These are phyloP conservation scores for Teratosphaeria nubilosa DNA, from an alignment of 2,329 filamentous ascomycete genomes.

Conservation along the genomic window DNA sequence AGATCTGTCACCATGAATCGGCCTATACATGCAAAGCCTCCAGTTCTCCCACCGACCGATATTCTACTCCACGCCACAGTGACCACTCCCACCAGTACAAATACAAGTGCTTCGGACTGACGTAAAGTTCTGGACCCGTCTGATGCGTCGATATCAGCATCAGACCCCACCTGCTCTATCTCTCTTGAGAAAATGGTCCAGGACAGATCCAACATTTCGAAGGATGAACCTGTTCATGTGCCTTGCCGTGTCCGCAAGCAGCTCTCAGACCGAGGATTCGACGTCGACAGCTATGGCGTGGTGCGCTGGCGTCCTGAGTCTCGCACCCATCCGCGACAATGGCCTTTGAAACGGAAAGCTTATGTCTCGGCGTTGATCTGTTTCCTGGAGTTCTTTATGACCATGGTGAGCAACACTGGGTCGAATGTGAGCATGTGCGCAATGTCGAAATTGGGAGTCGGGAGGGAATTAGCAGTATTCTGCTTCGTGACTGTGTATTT, in stretches of 20 bases:
- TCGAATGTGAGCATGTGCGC: conserved; percentile 3
- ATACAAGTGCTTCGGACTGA: not conserved
- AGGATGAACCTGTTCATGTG: conserved; percentile 5
- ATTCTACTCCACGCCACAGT: not conserved
- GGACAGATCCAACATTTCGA: not conserved
- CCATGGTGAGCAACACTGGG: conserved; percentile 10
- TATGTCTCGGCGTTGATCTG: conserved; percentile 14
- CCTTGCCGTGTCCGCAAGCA: conserved; percentile 1
- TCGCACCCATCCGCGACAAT: conserved; percentile 6
- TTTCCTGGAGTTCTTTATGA: conserved; percentile 14
- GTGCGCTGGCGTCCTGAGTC: conserved; percentile 10
- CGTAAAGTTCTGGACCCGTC: not conserved
- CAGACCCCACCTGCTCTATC: not conserved
- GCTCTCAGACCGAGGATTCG: conserved; percentile 8
- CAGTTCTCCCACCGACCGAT: not conserved
- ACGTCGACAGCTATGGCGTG: conserved; percentile 8
- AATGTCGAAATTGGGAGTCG: conserved; percentile 1
- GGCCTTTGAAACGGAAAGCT: conserved; percentile 8
- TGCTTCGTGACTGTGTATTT: conserved; percentile 19
- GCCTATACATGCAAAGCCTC: not conserved
- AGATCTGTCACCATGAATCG: not conserved
- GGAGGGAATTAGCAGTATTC: conserved; percentile 1
- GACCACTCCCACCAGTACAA: not conserved
- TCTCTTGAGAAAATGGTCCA: not conserved
- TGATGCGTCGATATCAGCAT: not conserved